Conservation (phyloP, 1,284 basidiomycete species). For the Leccinum subrobustum region DNA sequence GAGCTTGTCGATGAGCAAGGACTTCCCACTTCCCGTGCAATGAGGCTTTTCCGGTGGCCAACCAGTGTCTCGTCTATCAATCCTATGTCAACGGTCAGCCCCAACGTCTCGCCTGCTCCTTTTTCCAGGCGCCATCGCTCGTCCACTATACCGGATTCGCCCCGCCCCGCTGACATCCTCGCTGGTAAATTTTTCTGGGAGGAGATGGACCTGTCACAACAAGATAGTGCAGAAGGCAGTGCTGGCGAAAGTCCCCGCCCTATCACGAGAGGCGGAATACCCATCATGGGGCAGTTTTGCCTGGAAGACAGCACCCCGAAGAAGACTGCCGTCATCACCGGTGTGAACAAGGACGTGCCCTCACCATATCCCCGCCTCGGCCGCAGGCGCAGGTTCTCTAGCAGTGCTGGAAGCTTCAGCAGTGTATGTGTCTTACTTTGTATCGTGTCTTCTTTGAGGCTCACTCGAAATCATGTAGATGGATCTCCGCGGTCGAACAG, state of each 20-base stretch:
- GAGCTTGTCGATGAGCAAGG: constrained; percentile 72
- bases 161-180: constrained; percentile 64
- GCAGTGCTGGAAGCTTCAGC: constrained; percentile 35
- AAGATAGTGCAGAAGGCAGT: constrained; percentile 36
- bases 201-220: constrained; percentile 38
- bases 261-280: constrained; percentile 34
- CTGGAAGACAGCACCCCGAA: constrained; percentile 34
- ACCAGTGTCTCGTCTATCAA: constrained; percentile 64
- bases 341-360: constrained; percentile 50
- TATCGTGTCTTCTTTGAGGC: constrained; percentile 7
- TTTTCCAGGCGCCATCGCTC: constrained; percentile 35
- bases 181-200: constrained; percentile 54
- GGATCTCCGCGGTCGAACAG: constrained; percentile 39
- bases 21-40: constrained; percentile 69
- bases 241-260: constrained; percentile 25
- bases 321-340: constrained; percentile 59
- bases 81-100: constrained; percentile 65
- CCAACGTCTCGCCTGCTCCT: constrained; percentile 44
- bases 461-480: constrained; percentile 21
- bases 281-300: constrained; percentile 57
- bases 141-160: constrained; percentile 40
- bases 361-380: constrained; percentile 62
- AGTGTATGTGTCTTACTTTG: constrained; percentile 33
- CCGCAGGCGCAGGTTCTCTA: constrained; percentile 35
- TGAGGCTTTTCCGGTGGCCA: constrained; percentile 68